Conservation (phyloP, 1,284 basidiomycete genomes). For the Trichosporon sp. region DNA sequence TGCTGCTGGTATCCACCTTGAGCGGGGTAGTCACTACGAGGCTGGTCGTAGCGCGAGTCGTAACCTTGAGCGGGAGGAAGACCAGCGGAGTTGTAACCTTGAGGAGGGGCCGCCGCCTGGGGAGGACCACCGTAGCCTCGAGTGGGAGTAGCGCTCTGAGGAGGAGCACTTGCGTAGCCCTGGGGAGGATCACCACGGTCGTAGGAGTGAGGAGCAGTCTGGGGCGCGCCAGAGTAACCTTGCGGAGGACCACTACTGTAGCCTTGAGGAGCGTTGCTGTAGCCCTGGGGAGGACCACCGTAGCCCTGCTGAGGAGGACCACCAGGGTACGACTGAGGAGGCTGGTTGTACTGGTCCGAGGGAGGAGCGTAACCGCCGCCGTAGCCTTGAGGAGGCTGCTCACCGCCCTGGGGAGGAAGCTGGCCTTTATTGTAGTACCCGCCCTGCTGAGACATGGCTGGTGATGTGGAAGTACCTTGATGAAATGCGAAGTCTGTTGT, state of each 20-base stretch:
- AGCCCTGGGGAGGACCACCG: conserved; percentile 2
- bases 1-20: conserved; percentile 5
- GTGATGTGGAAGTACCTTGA: not conserved
- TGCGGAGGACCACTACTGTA: not conserved
- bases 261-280: not conserved
- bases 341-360: not conserved
- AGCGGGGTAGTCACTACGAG: not conserved
- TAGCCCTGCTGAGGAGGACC: not conserved
- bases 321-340: not conserved
- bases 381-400: conserved; percentile 10
- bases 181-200: conserved; percentile 13
- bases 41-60: not conserved
- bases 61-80: not conserved
- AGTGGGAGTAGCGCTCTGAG: not conserved
- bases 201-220: not conserved
- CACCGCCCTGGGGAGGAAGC: not conserved
- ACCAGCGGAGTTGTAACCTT: conserved; percentile 2
- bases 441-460: conserved; percentile 3
- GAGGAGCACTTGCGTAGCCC: not conserved
- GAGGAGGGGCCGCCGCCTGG: not conserved
- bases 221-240: not conserved
- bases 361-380: not conserved
- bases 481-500: not conserved
- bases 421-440: conserved; percentile 12
- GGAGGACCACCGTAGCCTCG: not conserved